Percentiles rank a stretch among this genome's conserved stretches.
phyloP scores from a whole-genome alignment of 352 stramenopile genomes.

The Phytophthora pluvialis region DNA sequence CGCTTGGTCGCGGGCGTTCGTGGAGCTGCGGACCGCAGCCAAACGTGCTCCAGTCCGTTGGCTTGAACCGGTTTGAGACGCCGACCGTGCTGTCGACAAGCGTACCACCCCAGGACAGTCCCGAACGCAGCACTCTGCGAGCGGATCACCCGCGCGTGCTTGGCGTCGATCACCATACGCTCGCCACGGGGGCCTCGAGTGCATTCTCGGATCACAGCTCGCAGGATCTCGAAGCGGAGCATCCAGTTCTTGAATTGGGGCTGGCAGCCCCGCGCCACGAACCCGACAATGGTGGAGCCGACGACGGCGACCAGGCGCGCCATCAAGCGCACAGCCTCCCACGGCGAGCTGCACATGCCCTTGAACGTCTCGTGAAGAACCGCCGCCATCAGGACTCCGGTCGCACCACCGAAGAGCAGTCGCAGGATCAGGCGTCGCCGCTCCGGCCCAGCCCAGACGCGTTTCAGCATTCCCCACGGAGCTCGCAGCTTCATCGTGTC shows the following conservation, averaged over 20 bases:
- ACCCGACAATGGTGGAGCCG: slow-evolving; percentile 24
- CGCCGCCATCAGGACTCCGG: slow-evolving; percentile 18
- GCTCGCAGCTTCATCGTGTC: slow-evolving; percentile 8
- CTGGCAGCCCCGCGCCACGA: slow-evolving; percentile 34
- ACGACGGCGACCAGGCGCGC: slow-evolving; percentile 23
- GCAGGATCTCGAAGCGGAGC: slow-evolving; percentile 48
- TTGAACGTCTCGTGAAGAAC: slow-evolving; percentile 30
- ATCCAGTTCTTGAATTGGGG: slow-evolving; percentile 56
- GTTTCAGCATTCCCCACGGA: slow-evolving; percentile 16
- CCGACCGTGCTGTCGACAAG: slow-evolving; percentile 31
- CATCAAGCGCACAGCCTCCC: slow-evolving; percentile 35
- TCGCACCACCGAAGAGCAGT: slow-evolving; percentile 27
- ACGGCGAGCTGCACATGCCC: slow-evolving; percentile 40
- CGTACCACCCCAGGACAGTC: slow-evolving; percentile 34
- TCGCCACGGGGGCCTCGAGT: slow-evolving; percentile 32
- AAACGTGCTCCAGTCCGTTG: slow-evolving; percentile 50
- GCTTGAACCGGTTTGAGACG: slow-evolving; percentile 34
- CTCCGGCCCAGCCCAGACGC: slow-evolving; percentile 17
- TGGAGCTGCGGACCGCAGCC: slow-evolving; percentile 33
- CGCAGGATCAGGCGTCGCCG: slow-evolving; percentile 22
- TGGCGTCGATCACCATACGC: slow-evolving; percentile 33
- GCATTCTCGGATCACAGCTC: slow-evolving; percentile 36
- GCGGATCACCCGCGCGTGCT: slow-evolving; percentile 42
- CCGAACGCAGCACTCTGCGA: slow-evolving; percentile 40
- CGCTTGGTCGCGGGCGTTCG: slow-evolving; percentile 19